Base-by-base conservation (phyloP, 192 early-diverging fungal species). In the Linnemannia zychae region DNA sequence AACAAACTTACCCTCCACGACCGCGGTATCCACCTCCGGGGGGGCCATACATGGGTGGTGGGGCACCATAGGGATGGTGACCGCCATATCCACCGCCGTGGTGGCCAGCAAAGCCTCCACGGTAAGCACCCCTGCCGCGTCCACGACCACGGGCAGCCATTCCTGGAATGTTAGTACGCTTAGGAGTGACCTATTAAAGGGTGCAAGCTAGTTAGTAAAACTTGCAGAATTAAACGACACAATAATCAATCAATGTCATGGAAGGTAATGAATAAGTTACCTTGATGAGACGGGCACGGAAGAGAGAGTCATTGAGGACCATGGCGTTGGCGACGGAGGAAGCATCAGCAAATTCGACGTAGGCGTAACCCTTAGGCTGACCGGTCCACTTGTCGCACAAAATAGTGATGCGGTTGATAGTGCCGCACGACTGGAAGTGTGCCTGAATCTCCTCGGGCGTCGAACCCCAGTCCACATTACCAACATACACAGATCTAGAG, bases 371-470 rank as follows among this genome's bases (percentile, higher is more conserved):
- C 82, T 96, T 96, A 34, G 96, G 95, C 74, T 96, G 94, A n/a
- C 97, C 97, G n/a, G 97, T 99, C 82, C 90, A 96, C 86, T 97
- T 97, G 89, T 99, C 95, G 80, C 97, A 97, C 53, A 98, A 85
- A 76, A 99, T 99, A 17, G 98, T 99, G 13, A 99, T 96, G 28
- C 99, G 92, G 86, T 98, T 99, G 86, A 99, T 98, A 24, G 94
- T 94, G 24, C 99, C 98, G 87, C 97, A 98, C 12, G 96, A 91
- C 87, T 97, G 95, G 77, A 99, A 99, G 80, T 98, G 97, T 44
- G 93, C 93, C 85, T 99, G 97, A 53, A 99, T 90, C 76, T 99
- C 97, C 77, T 99, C 98, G n/a, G 98, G 98, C 47, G 97, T 97
- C n/a, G 96, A 90, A 50, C 88, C 90, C 90, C 99, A 99, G 85